Percentiles rank a stretch among this genome's conserved stretches.
Conservation (phyloP, 768 basidiomycete species). For the Lyophyllum shimeji region DNA sequence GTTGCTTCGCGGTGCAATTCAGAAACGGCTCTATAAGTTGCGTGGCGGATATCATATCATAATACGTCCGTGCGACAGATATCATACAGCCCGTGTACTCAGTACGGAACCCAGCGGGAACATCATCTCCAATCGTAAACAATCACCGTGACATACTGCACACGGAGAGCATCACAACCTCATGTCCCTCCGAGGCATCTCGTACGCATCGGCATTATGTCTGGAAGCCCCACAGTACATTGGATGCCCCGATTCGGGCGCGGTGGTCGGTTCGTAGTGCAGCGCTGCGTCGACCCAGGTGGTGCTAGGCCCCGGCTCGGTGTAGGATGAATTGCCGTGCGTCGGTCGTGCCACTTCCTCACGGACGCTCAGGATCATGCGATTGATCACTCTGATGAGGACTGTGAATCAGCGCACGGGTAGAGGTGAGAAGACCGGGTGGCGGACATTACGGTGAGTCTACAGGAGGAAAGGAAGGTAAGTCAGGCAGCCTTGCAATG, state of each 20-base stretch:
- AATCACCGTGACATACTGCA: neutral
- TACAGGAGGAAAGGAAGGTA: neutral
- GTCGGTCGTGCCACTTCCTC: conserved; percentile 6
- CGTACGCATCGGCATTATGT: neutral
- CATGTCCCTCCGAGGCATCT: neutral
- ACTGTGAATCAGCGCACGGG: neutral
- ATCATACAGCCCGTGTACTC: no score
- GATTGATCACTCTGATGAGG: conserved; percentile 11
- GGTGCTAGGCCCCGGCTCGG: neutral
- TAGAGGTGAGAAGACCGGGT: neutral
- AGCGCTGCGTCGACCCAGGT: neutral
- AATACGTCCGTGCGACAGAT: no score
- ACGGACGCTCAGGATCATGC: conserved; percentile 13
- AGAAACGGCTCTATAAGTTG: no score
- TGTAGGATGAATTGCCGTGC: neutral
- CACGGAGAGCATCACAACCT: neutral
- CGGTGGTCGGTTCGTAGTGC: neutral
- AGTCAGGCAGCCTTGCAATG: neutral
- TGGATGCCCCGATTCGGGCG: no score
- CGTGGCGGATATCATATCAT: no score
- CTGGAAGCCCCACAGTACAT: neutral
- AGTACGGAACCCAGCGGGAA: no score
- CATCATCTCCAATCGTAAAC: no score
- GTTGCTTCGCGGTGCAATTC: no score
- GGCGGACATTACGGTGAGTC: conserved; percentile 4